Evolutionary conservation across 2,329 filamentous ascomycete species (phyloP).

Genomic region (Talaromyces funiculosus): DNA sequence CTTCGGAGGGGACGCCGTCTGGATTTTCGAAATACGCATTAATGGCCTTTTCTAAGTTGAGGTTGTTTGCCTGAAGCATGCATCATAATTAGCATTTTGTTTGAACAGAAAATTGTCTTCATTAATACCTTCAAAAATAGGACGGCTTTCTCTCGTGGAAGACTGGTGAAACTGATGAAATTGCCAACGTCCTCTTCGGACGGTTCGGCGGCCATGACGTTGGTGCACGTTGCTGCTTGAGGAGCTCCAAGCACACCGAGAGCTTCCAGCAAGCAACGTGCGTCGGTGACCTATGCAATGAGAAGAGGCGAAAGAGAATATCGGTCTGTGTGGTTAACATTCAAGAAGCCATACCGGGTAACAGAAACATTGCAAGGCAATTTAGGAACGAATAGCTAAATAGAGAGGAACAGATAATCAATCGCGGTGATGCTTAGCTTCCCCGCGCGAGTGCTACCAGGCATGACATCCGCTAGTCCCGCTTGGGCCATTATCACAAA

Average conservation of each 20-base stretch:
- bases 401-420: background rate
- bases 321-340: background rate
- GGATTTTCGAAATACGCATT: conserved; percentile 46
- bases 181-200: conserved; percentile 36
- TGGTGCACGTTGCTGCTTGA: conserved; percentile 9
- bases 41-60: conserved; percentile 41
- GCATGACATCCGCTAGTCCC: background rate
- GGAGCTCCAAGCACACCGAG: conserved; percentile 9
- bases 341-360: background rate
- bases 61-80: conserved; percentile 37
- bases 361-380: background rate
- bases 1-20: conserved; percentile 25
- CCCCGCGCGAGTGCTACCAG: conserved; percentile 5
- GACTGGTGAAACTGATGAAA: conserved; percentile 39
- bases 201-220: conserved; percentile 33
- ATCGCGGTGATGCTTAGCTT: background rate
- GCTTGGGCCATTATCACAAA: background rate
- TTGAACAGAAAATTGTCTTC: background rate
- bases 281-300: background rate
- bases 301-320: background rate
- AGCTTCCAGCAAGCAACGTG: conserved; percentile 12
- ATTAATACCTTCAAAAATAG: conserved; percentile 35
- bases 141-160: conserved; percentile 36
- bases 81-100: background rate
- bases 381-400: background rate